Evolutionary conservation across 768 basidiomycete species (phyloP).

Genomic region (Macrolepiota fuliginosa): DNA sequence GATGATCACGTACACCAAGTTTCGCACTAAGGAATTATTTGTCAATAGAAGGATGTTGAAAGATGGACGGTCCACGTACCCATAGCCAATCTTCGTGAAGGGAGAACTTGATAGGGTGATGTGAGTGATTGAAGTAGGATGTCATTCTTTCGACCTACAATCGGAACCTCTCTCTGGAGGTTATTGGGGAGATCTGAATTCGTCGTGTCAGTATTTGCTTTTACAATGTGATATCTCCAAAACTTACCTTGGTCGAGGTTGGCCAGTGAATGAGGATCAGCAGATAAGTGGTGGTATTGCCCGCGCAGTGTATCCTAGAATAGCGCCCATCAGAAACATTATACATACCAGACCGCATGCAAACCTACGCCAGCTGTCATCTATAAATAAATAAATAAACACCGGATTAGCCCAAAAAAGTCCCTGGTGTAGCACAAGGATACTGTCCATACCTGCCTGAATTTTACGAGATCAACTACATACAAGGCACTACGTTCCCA

Average conservation of each 20-base stretch:
- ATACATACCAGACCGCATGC: not conserved
- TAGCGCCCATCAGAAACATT: not conserved
- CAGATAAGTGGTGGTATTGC: slow-evolving; percentile 90
- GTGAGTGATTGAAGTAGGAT: not conserved
- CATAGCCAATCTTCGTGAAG: slow-evolving; percentile 94
- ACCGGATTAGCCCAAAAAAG: slow-evolving; percentile 14
- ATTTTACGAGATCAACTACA: slow-evolving; percentile 91
- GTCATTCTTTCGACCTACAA: slow-evolving; percentile 51
- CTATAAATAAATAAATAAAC: slow-evolving; percentile 25
- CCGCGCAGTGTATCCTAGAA: slow-evolving; percentile 81
- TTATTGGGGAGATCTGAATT: slow-evolving; percentile 89
- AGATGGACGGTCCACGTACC: slow-evolving; percentile 45
- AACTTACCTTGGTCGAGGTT: slow-evolving; percentile 87
- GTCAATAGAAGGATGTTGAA: not conserved
- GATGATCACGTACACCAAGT: slow-evolving; percentile 81
- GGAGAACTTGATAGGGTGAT: slow-evolving; percentile 56
- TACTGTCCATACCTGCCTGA: slow-evolving; percentile 66
- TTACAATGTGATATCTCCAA: not conserved
- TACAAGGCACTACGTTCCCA: slow-evolving; percentile 73
- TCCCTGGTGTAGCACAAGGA: not conserved
- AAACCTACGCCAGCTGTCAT: slow-evolving; percentile 48
- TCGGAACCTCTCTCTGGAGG: slow-evolving; percentile 87
- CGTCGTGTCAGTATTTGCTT: not conserved
- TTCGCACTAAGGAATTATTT: slow-evolving; percentile 65
- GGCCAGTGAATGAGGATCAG: slow-evolving; percentile 90